Percentiles rank a stretch among this genome's conserved stretches.
Conservation (phyloP, 73 alveolate genomes). For the Halteria grandinella region DNA sequence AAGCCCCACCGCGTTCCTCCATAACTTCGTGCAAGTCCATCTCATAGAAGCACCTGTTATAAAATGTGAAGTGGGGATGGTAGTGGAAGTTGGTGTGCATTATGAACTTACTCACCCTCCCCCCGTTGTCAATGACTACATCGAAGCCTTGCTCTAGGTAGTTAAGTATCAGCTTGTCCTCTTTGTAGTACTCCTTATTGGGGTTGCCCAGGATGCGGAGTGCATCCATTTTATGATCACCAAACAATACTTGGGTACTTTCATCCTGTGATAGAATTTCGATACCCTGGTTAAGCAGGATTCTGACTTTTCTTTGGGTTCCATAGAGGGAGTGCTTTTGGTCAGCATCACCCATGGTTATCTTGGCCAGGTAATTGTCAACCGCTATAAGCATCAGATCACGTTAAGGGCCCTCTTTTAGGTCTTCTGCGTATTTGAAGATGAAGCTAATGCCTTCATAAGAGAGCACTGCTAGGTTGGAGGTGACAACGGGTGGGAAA, state of each 20-base stretch:
- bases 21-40: too few species aligned
- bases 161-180: constrained; percentile 31
- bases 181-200: constrained; percentile 42
- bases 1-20: too few species aligned
- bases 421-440: constrained; percentile 35
- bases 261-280: not conserved
- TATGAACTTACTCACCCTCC: constrained; percentile 30
- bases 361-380: constrained; percentile 33
- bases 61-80: constrained; percentile 46
- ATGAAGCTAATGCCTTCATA: constrained; percentile 36
- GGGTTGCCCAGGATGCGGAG: constrained; percentile 47
- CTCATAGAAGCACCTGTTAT: constrained; percentile 47
- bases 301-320: not conserved
- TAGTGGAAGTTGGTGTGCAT: constrained; percentile 22
- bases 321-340: not conserved
- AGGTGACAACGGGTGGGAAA: constrained; percentile 37
- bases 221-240: constrained; percentile 22
- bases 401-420: not conserved
- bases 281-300: constrained; percentile 10
- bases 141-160: constrained; percentile 49
- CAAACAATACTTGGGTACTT: constrained; percentile 2
- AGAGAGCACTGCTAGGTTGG: constrained; percentile 9
- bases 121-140: constrained; percentile 1
- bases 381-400: constrained; percentile 1
- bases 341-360: not conserved